Evolutionary conservation across 164 flowering plant genomes (phyloP), one percentile per base, ranked within the genome.

Genomic region (Santalum album): DNA sequence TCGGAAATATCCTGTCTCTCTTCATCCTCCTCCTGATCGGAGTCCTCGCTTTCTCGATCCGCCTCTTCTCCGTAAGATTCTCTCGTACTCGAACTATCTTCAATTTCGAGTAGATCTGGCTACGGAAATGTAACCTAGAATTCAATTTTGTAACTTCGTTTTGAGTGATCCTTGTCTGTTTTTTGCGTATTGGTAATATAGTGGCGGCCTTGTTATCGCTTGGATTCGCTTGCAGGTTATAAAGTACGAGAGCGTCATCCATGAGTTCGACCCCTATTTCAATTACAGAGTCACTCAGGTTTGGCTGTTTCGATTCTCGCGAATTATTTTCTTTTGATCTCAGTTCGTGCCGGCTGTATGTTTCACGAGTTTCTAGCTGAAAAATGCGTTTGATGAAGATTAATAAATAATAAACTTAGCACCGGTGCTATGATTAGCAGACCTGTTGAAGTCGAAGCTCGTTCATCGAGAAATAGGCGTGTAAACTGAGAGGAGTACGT

Each of bases 251-350:
- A 92, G 99, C 71, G 97, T 92, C 11, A 92, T 92, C 69, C 98
- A 92, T 49, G 98, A 92, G 65, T 92, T 92, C 39, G 98, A 92
- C 80, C 98, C 98, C 51, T 94, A 94, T 56, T 90, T 94, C 82
- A 94, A 94, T 70, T 94, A 89, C 71, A 78, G 99, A 76, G 99
- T 94, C 63, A 94, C 99, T 62, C 99, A 94, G 99, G 99, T 92
- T 63, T 48, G 68, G 27, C 21, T 18, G 19, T 43, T 38, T 29
- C n/a, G n/a, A n/a, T n/a, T n/a, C n/a, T n/a, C n/a, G n/a, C n/a
- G n/a, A n/a, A n/a, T n/a, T n/a, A n/a, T n/a, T n/a, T n/a, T n/a
- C n/a, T n/a, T n/a, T n/a, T n/a, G n/a, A n/a, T n/a, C n/a, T n/a
- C n/a, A n/a, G n/a, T n/a, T n/a, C n/a, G n/a, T n/a, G n/a, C n/a